phyloP scores from a whole-genome alignment of 192 early-diverging fungal species.

The Neocallimastix lanati region DNA sequence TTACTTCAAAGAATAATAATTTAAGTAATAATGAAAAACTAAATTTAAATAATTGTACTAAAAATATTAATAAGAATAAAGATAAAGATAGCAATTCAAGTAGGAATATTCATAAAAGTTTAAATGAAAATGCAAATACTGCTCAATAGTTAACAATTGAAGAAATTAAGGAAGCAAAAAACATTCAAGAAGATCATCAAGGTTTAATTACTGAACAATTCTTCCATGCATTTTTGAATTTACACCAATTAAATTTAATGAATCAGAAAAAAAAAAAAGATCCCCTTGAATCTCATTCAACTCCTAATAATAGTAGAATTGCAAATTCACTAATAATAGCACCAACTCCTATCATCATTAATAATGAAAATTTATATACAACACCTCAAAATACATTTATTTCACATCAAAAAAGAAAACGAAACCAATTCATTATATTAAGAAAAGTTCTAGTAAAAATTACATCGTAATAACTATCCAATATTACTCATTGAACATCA shows the following conservation, averaged over 20 bases:
- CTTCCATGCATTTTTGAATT: neutral
- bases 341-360: too few species aligned
- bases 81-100: too few species aligned
- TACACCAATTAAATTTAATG: neutral
- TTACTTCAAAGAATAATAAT: too few species aligned
- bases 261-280: too few species aligned
- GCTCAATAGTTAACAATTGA: neutral
- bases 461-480: neutral
- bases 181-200: neutral
- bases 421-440: neutral
- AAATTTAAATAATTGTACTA: too few species aligned
- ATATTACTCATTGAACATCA: neutral
- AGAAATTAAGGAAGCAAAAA: neutral
- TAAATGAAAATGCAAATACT: too few species aligned
- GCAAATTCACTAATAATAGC: too few species aligned
- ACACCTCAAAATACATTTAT: neutral
- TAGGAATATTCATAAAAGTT: too few species aligned
- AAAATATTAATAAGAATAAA: too few species aligned
- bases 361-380: neutral
- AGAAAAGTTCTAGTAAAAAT: neutral
- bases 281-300: too few species aligned
- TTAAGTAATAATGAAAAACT: too few species aligned
- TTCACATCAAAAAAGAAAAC: neutral
- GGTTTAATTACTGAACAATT: neutral
- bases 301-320: neutral